Evolutionary conservation across 495 filamentous ascomycete species (phyloP).

Genomic region (Penicillium manginii): DNA sequence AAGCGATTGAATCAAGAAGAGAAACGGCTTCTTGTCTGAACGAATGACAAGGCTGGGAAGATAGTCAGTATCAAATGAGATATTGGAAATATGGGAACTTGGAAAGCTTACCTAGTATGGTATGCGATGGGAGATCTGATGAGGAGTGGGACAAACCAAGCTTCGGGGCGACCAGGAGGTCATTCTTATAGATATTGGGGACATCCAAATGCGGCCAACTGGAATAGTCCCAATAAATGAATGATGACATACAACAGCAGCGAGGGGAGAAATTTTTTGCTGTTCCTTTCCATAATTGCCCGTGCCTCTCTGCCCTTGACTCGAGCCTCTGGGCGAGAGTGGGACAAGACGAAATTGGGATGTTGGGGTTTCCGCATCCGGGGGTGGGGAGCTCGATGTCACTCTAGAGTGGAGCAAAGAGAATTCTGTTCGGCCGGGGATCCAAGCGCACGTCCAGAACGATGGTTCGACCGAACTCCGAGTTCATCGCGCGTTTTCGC

Average conservation of each 20-base stretch:
- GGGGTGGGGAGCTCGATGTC: constrained; percentile 22
- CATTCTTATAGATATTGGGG: constrained; percentile 30
- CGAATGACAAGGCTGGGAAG: constrained; percentile 25
- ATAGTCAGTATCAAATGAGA: constrained; percentile 8
- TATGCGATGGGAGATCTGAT: constrained; percentile 15
- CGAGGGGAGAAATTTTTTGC: constrained; percentile 13
- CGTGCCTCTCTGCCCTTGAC: constrained; percentile 23
- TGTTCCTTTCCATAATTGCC: constrained; percentile 16
- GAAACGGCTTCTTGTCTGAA: constrained; percentile 26
- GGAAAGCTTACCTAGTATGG: neutral
- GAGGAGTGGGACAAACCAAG: neutral
- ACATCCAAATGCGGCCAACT: constrained; percentile 28
- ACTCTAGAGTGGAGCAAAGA: constrained; percentile 10
- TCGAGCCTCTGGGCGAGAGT: constrained; percentile 11
- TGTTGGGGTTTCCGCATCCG: constrained; percentile 30
- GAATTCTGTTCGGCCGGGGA: constrained; percentile 1
- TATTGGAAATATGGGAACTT: neutral
- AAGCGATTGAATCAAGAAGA: constrained; percentile 29
- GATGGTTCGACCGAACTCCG: constrained; percentile 6
- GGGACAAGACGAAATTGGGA: constrained; percentile 5
- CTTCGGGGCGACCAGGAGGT: constrained; percentile 4
- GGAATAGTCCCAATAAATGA: constrained; percentile 6
- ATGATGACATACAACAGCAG: constrained; percentile 25
- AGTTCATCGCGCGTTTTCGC: neutral
- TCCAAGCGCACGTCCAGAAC: constrained; percentile 7